Conservation (phyloP, 345 rosid genomes). For the thale cress (Arabidopsis thaliana) region TAIR10.1 NC_003070.9:4952001-4952500, state of each 20-base stretch:
- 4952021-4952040: conserved; percentile 73
- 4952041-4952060: conserved; percentile 68
- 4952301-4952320: conserved; percentile 44
- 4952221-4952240: conserved; percentile 48
- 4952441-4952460: conserved; percentile 49
- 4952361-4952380: conserved; percentile 72
- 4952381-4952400: conserved; percentile 18
- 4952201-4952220: conserved; percentile 42
- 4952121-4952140: conserved; percentile 66
- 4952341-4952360: conserved; percentile 53
- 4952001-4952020: conserved; percentile 84
- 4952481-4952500: conserved; percentile 69
- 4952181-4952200: conserved; percentile 47
- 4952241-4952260: conserved; percentile 45
- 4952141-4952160: conserved; percentile 57
- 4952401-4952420: conserved; percentile 54
- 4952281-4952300: conserved; percentile 66
- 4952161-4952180: conserved; percentile 71
- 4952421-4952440: conserved; percentile 50
- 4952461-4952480: conserved; percentile 74
- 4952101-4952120: conserved; percentile 59
- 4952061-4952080: conserved; percentile 58
- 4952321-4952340: conserved; percentile 47
- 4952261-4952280: conserved; percentile 59
- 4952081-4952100: conserved; percentile 61